Evolutionary conservation across 345 rosid species (phyloP).

Genomic region (Populus alba): DNA sequence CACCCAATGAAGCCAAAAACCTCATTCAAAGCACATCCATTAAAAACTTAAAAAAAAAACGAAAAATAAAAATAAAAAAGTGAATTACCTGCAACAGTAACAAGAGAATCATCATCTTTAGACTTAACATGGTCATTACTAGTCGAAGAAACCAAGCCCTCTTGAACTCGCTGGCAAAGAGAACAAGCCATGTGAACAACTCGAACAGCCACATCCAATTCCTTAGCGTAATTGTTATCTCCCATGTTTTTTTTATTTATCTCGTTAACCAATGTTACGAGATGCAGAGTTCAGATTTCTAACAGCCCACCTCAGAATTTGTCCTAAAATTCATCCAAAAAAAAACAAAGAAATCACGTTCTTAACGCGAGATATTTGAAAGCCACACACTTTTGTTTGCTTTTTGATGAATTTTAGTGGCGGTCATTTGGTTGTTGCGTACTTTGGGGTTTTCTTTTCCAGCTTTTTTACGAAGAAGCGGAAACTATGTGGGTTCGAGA

Average conservation of each 20-base stretch:
- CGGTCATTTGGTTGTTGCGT: too few relatives aligned
- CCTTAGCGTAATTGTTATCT: conserved; percentile 39
- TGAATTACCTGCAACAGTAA: conserved; percentile 74
- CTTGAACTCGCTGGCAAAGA: conserved; percentile 73
- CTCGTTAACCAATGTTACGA: neutral
- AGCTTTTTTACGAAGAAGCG: too few relatives aligned
- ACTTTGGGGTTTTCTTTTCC: neutral
- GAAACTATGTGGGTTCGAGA: too few relatives aligned
- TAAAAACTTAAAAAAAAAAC: neutral
- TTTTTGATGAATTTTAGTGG: too few relatives aligned
- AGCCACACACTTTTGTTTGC: too few relatives aligned
- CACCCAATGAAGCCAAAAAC: neutral
- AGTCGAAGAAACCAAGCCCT: conserved; percentile 46
- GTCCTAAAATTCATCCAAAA: neutral
- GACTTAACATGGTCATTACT: conserved; percentile 44
- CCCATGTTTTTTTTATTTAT: conserved; percentile 14
- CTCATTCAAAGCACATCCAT: neutral
- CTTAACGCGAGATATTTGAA: too few relatives aligned
- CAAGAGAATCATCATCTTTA: conserved; percentile 88
- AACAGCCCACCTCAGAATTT: neutral
- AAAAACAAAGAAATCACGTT: too few relatives aligned
- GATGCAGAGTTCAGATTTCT: neutral
- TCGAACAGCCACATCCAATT: conserved; percentile 78
- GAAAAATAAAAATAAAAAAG: neutral
- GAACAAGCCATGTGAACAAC: conserved; percentile 77